These are phyloP conservation scores for Tetracentron sinense DNA, from an alignment of 164 flowering plant genomes.

Conservation along the genomic window DNA sequence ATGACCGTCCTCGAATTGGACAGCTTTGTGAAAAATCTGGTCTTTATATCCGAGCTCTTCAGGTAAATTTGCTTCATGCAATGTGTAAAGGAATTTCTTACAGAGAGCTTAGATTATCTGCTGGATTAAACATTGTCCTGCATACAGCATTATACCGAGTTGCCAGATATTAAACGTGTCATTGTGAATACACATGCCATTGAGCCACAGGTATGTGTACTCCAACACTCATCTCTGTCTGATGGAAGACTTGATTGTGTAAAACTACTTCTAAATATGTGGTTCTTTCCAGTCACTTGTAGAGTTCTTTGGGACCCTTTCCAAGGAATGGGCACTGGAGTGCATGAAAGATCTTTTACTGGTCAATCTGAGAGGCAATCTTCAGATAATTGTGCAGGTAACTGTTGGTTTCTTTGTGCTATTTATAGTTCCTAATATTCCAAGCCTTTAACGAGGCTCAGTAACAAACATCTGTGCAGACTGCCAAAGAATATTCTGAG, in stretches of 20 bases:
- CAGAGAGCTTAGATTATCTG: too few species aligned
- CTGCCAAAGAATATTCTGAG: slow-evolving; percentile 95
- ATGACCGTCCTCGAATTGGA: slow-evolving; percentile 96
- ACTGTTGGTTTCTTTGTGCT: too few species aligned
- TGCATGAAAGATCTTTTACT: slow-evolving; percentile 98
- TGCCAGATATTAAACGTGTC: slow-evolving; percentile 95
- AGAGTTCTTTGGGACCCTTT: slow-evolving; percentile 97
- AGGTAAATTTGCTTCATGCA: slow-evolving; percentile 37
- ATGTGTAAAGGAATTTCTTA: neutral
- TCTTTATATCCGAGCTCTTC: slow-evolving; percentile 81
- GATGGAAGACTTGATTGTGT: neutral
- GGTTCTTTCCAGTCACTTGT: slow-evolving; percentile 74
- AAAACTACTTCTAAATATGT: slow-evolving; percentile 17
- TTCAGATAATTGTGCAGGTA: slow-evolving; percentile 98
- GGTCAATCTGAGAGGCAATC: slow-evolving; percentile 93
- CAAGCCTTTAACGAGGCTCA: neutral
- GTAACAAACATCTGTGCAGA: slow-evolving; percentile 34
- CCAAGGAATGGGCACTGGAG: slow-evolving; percentile 97
- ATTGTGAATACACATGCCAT: slow-evolving; percentile 99
- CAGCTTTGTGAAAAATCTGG: slow-evolving; percentile 99
- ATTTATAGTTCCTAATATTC: neutral
- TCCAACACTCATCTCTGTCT: neutral
- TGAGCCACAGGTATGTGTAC: slow-evolving; percentile 84
- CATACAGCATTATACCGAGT: slow-evolving; percentile 90
- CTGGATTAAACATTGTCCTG: neutral